Base-by-base conservation (phyloP, 2,329 filamentous ascomycete genomes). In the Pseudopithomyces maydicus region DNA sequence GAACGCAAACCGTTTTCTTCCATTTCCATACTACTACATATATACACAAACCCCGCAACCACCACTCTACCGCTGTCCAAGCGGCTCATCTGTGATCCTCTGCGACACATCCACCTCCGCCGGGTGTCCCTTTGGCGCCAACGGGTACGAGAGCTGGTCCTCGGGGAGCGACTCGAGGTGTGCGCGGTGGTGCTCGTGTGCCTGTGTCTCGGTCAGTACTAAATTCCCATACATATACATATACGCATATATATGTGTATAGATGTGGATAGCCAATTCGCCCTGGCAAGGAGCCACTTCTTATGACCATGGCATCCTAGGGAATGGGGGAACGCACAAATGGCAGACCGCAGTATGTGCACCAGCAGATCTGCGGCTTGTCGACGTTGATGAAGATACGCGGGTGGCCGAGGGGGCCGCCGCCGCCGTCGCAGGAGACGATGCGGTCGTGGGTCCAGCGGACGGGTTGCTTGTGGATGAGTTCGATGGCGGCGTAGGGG, bases 371-470 rank as follows among this genome's bases (percentile, higher is more conserved):
- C 82, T 98, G 88, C 42, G 95, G 91, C 84, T 97, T 98, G 80
- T 99, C 95, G 65, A 90, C 89, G 80, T 99, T 99, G 85, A 99
- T 99, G 77, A 92, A 99, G 79, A 99, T 90, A 72, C 87, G 86
- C 48, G 95, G 95, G 78, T 99, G 95, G 42, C 95, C 95, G 54
- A 91, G 81, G 32, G 93, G 89, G 44, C 94, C 95, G 66, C 93
- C 93, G 57, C 94, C 95, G 56, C 95, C 95, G 71, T 98, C 93
- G 75, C 95, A 99, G 43, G 88, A 88, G 50, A 96, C 94, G 47
- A 90, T 79, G 59, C 88, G 86, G 62, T 91, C 85, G 74, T 97
- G 89, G 57, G 89, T 91, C 94, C 95, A 99, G 77, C 87, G 85
- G 35, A 99, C 95, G 19, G 93, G 94, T 79, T 97, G 90, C 82